phyloP scores from a whole-genome alignment of 2,329 filamentous ascomycete species.

The Clarireedia homoeocarpa region DNA sequence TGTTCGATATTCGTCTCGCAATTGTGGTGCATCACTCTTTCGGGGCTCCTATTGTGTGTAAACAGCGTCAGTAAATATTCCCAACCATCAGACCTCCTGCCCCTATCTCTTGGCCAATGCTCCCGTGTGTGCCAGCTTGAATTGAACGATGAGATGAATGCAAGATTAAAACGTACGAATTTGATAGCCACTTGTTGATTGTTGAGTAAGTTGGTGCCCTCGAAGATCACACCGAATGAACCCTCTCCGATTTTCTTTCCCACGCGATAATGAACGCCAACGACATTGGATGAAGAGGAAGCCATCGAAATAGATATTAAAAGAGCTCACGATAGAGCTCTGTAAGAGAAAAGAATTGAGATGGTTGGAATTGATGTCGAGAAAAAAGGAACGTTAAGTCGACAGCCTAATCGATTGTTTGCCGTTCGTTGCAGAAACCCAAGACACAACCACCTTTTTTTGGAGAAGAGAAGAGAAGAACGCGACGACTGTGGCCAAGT shows the following conservation, averaged over 20 bases:
- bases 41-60: slow-evolving; percentile 66
- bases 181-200: slow-evolving; percentile 99
- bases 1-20: slow-evolving; percentile 96
- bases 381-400: slow-evolving; percentile 15
- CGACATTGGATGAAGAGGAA: slow-evolving; percentile 67
- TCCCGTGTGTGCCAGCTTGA: neutral
- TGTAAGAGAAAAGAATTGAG: neutral
- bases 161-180: slow-evolving; percentile 61
- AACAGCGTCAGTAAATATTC: neutral
- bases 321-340: slow-evolving; percentile 19
- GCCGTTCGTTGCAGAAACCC: slow-evolving; percentile 12
- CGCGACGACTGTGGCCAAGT: slow-evolving; percentile 19
- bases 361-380: neutral
- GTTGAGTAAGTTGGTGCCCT: slow-evolving; percentile 96
- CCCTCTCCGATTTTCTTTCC: slow-evolving; percentile 99
- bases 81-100: neutral
- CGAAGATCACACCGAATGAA: slow-evolving; percentile 97
- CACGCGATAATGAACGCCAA: slow-evolving; percentile 96
- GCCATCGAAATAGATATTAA: slow-evolving; percentile 21
- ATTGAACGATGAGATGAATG: neutral
- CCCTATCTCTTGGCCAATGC: slow-evolving; percentile 3
- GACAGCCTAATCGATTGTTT: slow-evolving; percentile 8
- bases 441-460: slow-evolving; percentile 8
- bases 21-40: slow-evolving; percentile 95
- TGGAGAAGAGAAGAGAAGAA: slow-evolving; percentile 4